Conservation (phyloP, 345 rosid genomes). For the Euphorbia peplus region DNA sequence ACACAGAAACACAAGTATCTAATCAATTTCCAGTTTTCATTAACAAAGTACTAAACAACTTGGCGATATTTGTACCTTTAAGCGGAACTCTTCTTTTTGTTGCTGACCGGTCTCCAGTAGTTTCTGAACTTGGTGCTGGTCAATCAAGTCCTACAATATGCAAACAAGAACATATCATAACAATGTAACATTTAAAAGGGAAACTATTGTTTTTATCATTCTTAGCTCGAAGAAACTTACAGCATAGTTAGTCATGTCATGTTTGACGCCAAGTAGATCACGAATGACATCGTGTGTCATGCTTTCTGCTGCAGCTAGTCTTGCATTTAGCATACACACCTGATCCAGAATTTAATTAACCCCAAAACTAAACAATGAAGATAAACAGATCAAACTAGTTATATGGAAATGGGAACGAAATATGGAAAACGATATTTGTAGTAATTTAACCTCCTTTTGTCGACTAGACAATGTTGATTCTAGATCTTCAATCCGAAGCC, state of each 20-base stretch:
- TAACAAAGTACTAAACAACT: conserved; percentile 2
- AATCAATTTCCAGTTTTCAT: conserved; percentile 11
- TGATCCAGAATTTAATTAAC: conserved; percentile 31
- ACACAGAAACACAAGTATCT: background rate
- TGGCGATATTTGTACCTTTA: conserved; percentile 44
- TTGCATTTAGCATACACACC: conserved; percentile 68
- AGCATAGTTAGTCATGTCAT: conserved; percentile 84
- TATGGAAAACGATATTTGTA: no score
- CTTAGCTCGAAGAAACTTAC: conserved; percentile 40
- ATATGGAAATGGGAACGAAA: no score
- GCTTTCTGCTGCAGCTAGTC: conserved; percentile 92
- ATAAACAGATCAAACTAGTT: no score
- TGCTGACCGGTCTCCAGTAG: conserved; percentile 65
- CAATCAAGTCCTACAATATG: conserved; percentile 64
- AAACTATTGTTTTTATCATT: conserved; percentile 5
- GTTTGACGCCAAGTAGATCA: conserved; percentile 82
- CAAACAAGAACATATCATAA: conserved; percentile 11
- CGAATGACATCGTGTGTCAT: conserved; percentile 96
- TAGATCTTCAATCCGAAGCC: conserved; percentile 66
- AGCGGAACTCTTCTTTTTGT: conserved; percentile 59
- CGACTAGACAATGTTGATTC: conserved; percentile 54
- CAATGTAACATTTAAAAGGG: conserved; percentile 13
- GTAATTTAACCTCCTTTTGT: conserved; percentile 95
- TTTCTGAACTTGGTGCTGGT: conserved; percentile 65
- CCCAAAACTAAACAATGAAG: conserved; percentile 1